phyloP scores from a whole-genome alignment of 495 filamentous ascomycete genomes.

The Podospora sp. region DNA sequence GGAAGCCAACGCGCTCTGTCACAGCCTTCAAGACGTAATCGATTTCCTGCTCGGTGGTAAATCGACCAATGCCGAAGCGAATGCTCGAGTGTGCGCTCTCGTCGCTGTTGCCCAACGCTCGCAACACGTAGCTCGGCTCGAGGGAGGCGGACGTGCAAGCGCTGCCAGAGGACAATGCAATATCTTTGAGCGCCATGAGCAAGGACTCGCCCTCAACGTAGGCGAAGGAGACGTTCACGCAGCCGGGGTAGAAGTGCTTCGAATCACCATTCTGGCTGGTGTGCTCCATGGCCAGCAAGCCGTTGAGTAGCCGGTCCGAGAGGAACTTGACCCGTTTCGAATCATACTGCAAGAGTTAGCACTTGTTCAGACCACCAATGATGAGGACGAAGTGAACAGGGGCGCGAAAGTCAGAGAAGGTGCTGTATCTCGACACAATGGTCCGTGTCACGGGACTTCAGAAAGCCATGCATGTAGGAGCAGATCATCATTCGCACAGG shows the following conservation, averaged over 20 bases:
- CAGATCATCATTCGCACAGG: conserved; percentile 60
- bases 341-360: conserved; percentile 71
- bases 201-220: conserved; percentile 98
- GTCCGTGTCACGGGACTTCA: conserved; percentile 53
- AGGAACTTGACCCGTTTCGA: conserved; percentile 76
- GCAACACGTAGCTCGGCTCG: conserved; percentile 93
- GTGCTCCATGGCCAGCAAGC: conserved; percentile 86
- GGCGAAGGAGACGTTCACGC: conserved; percentile 97
- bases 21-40: conserved; percentile 98
- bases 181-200: conserved; percentile 97
- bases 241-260: conserved; percentile 85
- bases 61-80: conserved; percentile 94
- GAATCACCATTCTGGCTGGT: conserved; percentile 88
- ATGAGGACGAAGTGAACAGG: conserved; percentile 8
- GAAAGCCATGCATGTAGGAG: conserved; percentile 71
- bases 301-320: conserved; percentile 79
- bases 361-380: background rate
- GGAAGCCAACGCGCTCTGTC: conserved; percentile 81
- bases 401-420: conserved; percentile 4
- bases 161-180: conserved; percentile 94
- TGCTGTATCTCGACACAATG: conserved; percentile 23
- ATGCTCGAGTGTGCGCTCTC: conserved; percentile 98
- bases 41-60: conserved; percentile 93
- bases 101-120: conserved; percentile 91
- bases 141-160: conserved; percentile 96